Evolutionary conservation across 805 yeast species (phyloP).

Genomic region (Kodamaea lidongshanica): DNA sequence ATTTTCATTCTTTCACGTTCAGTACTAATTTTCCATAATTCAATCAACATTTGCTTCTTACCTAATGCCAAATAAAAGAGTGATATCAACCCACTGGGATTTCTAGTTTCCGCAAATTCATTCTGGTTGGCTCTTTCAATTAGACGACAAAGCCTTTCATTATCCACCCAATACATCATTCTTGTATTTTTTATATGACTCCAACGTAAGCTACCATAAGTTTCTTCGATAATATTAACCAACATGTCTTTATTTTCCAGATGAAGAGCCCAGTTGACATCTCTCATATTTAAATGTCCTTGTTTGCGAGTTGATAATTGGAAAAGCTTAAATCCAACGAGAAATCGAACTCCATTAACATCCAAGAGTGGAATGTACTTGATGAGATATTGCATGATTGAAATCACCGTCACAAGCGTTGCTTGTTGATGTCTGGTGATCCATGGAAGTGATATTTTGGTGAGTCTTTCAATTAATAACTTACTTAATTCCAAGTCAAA

Average conservation of each 20-base stretch:
- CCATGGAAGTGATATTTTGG: slow-evolving; percentile 64
- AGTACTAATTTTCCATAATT: slow-evolving; percentile 77
- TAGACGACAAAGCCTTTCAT: slow-evolving; percentile 23
- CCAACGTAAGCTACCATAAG: slow-evolving; percentile 53
- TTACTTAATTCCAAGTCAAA: slow-evolving; percentile 42
- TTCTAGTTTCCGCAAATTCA: slow-evolving; percentile 57
- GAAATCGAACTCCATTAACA: slow-evolving; percentile 62
- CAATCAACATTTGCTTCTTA: slow-evolving; percentile 68
- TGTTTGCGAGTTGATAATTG: slow-evolving; percentile 43
- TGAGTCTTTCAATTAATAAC: slow-evolving; percentile 52
- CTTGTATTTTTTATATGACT: slow-evolving; percentile 52
- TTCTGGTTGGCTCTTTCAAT: slow-evolving; percentile 68
- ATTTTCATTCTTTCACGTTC: slow-evolving; percentile 81
- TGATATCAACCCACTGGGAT: slow-evolving; percentile 65
- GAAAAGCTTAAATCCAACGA: slow-evolving; percentile 64
- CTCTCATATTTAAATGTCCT: slow-evolving; percentile 62
- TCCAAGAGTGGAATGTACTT: slow-evolving; percentile 44
- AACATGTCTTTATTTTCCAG: slow-evolving; percentile 70
- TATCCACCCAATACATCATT: slow-evolving; percentile 62
- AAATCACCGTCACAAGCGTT: slow-evolving; percentile 65
- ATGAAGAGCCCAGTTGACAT: slow-evolving; percentile 81
- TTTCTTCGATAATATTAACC: slow-evolving; percentile 41
- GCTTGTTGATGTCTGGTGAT: slow-evolving; percentile 88
- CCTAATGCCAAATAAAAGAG: slow-evolving; percentile 71
- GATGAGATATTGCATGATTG: slow-evolving; percentile 53